phyloP scores from a whole-genome alignment of 139 green algal species.

The Eudorina sp. region DNA sequence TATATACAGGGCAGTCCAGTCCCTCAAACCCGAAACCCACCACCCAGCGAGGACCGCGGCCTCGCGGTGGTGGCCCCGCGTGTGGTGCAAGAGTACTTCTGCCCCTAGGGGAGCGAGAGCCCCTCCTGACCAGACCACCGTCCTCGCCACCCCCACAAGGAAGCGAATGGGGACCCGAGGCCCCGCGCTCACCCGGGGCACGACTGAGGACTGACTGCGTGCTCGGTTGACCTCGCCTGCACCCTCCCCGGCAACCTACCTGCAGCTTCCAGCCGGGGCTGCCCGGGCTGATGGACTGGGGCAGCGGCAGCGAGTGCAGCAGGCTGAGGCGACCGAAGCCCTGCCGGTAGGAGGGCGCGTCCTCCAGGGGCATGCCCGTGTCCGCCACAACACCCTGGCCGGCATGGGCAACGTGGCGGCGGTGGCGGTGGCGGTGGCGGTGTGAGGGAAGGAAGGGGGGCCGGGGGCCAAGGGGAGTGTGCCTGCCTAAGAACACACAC shows the following conservation, averaged over 20 bases:
- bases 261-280: constrained; percentile 40
- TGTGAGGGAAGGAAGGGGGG: background rate
- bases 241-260: background rate
- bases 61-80: too few species aligned
- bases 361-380: constrained; percentile 52
- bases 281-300: background rate
- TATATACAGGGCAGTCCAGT: too few species aligned
- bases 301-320: constrained; percentile 28
- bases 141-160: too few species aligned
- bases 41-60: too few species aligned
- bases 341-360: constrained; percentile 39
- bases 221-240: background rate
- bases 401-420: background rate
- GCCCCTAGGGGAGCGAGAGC: too few species aligned
- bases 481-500: background rate
- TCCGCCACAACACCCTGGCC: constrained; percentile 9
- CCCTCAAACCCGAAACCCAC: too few species aligned
- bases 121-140: too few species aligned
- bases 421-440: background rate
- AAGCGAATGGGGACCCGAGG: too few species aligned
- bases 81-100: too few species aligned
- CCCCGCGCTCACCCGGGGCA: too few species aligned
- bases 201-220: background rate
- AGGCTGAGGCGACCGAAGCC: constrained; percentile 44
- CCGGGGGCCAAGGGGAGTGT: background rate